Base-by-base conservation (phyloP, 805 yeast genomes). In the Candida gorgasii region DNA sequence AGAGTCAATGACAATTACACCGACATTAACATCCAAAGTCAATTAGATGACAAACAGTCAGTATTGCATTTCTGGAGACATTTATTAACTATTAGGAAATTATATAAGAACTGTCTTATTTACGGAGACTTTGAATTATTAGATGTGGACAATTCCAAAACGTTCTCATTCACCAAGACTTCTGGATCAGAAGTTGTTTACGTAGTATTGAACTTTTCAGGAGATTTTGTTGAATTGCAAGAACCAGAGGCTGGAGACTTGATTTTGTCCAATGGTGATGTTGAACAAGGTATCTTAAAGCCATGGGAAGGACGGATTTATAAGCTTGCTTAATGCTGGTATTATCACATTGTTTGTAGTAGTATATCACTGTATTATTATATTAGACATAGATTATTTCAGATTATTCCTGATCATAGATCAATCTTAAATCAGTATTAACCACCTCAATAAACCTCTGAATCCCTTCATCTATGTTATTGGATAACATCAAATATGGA, bases 1-100 rank as follows among this genome's bases (percentile, higher is more conserved):
- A 59, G 66, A 45, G 71, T 73, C 50, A 74, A 75, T 49, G 78
- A 74, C 45, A 72, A 73, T 52, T 78, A 71, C 61, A 58, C 54
- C 44, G 70, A 69, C 38, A 66, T 77, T 53, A 78, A 78, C 46
- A 81, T 69, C 15, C 70, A 63, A 4, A 55, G 66, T 3, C 80
- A 78, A 54, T 54, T 61, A 13, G 46, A 63, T 33, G 78, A 77
- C 51, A 69, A 72, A 5, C 47, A 68, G 32, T 76, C 82, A 0
- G 61, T 75, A 18, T 62, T 69, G 48, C 52, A 56, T 47, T 78
- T 73, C 61, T 78, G 75, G 72, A 65, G 63, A 45, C 61, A 62
- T 47, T 66, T 74, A 3, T 53, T 78, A 48, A 50, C 52, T 32
- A 42, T 65, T 8, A 71, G 84, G 61, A 74, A 74, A 54, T 55